These are phyloP conservation scores for Bruguiera hainesii DNA, from an alignment of 441 rosid species.

Conservation along the genomic window DNA sequence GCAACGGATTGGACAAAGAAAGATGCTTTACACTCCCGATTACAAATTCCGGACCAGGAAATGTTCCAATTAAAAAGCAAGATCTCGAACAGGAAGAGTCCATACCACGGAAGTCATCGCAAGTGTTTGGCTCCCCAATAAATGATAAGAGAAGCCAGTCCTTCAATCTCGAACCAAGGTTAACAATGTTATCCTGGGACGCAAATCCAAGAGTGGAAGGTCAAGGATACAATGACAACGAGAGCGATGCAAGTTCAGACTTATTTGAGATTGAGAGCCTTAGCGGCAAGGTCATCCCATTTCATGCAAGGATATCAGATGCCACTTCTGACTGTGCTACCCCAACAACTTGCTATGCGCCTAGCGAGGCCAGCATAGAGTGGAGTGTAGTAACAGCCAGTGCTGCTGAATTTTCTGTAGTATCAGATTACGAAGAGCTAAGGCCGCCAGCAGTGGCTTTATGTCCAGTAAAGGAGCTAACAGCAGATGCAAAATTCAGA, in stretches of 20 bases:
- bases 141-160: slow-evolving; percentile 32
- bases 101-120: slow-evolving; percentile 42
- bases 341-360: slow-evolving; percentile 62
- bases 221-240: slow-evolving; percentile 32
- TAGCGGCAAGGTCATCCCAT: slow-evolving; percentile 51
- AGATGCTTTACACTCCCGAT: slow-evolving; percentile 28
- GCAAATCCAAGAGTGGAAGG: slow-evolving; percentile 33
- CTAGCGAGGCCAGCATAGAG: slow-evolving; percentile 81
- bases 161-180: slow-evolving; percentile 37
- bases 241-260: slow-evolving; percentile 76
- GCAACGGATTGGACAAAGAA: slow-evolving; percentile 23
- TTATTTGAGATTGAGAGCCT: slow-evolving; percentile 82
- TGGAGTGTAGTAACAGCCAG: slow-evolving; percentile 93
- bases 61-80: slow-evolving; percentile 28
- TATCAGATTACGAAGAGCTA: slow-evolving; percentile 59
- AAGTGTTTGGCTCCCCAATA: slow-evolving; percentile 59
- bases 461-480: slow-evolving; percentile 27
- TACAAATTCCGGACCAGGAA: slow-evolving; percentile 22
- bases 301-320: slow-evolving; percentile 50
- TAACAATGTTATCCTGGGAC: slow-evolving; percentile 41
- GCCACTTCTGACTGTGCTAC: slow-evolving; percentile 45
- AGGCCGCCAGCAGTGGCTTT: slow-evolving; percentile 26
- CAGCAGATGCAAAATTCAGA: slow-evolving; percentile 20
- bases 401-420: slow-evolving; percentile 60
- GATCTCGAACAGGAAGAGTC: slow-evolving; percentile 28